Base-by-base conservation (phyloP, 257 asterid genomes). In the Rubia yunnanensis region DNA sequence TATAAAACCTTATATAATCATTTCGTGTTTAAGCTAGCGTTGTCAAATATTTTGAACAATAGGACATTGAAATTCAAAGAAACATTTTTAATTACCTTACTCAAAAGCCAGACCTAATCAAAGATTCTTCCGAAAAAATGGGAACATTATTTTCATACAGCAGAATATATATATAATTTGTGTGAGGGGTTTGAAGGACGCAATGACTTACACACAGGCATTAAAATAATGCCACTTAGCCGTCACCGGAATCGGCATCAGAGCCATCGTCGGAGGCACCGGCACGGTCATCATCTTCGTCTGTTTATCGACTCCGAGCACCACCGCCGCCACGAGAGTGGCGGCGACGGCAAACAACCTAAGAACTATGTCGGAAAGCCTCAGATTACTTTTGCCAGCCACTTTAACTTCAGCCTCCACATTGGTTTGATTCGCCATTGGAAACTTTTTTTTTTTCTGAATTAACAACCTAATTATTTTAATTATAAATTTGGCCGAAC, bases 151-250 rank as follows among this genome's bases (percentile, higher is more conserved):
- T 7, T 7, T 36, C n/a, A n/a, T n/a, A n/a, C n/a, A n/a, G n/a
- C n/a, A n/a, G n/a, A n/a, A n/a, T n/a, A n/a, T n/a, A n/a, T n/a
- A n/a, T n/a, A n/a, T n/a, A n/a, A n/a, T n/a, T n/a, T n/a, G n/a
- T n/a, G n/a, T n/a, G n/a, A n/a, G n/a, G n/a, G n/a, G n/a, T n/a
- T n/a, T n/a, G n/a, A n/a, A n/a, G n/a, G n/a, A n/a, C n/a, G n/a
- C n/a, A n/a, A n/a, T 1, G 57, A 53, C 59, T 53, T 53, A 53
- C 59, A 53, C 81, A 26, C 78, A 28, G 6, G 74, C 46, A 9
- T 94, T 84, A 76, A 86, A 55, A 73, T 88, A 70, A 50, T 79
- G 76, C 87, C 79, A 82, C 73, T 82, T 85, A 3, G 96, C 91
- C 5, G 88, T 65, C 57, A 72, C 79, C 54, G 85, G 81, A 72